These are phyloP conservation scores for Skeletonema costatum DNA, from an alignment of 108 stramenopile species.

Conservation along the genomic window DNA sequence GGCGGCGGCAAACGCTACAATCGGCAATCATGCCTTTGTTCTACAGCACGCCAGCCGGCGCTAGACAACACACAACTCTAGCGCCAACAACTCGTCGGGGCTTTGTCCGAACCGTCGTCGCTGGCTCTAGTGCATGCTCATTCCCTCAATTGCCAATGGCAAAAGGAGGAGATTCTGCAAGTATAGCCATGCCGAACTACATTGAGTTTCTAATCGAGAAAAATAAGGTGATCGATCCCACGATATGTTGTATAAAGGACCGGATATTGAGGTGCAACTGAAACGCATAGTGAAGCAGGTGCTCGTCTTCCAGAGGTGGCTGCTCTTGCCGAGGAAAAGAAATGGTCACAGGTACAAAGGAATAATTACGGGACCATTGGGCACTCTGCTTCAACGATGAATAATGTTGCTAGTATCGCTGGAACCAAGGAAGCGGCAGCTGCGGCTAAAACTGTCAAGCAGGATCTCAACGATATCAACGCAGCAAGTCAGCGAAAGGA, in stretches of 20 bases:
- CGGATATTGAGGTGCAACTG: slow-evolving; percentile 52
- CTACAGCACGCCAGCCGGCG: background rate
- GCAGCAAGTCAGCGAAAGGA: slow-evolving; percentile 56
- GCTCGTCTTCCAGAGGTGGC: slow-evolving; percentile 55
- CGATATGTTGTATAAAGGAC: slow-evolving; percentile 57
- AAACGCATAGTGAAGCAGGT: slow-evolving; percentile 50
- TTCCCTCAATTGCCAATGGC: slow-evolving; percentile 51
- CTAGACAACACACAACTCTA: background rate
- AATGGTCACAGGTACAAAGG: slow-evolving; percentile 74
- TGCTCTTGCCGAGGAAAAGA: slow-evolving; percentile 52
- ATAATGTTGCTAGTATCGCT: slow-evolving; percentile 27
- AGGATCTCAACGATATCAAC: slow-evolving; percentile 58
- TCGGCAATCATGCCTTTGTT: slow-evolving; percentile 23
- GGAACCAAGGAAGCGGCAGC: slow-evolving; percentile 46
- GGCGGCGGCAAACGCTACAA: background rate
- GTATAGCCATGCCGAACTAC: slow-evolving; percentile 70
- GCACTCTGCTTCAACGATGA: slow-evolving; percentile 66
- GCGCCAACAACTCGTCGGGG: slow-evolving; percentile 24
- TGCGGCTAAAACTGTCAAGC: slow-evolving; percentile 54
- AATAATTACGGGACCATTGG: slow-evolving; percentile 70
- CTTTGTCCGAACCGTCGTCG: slow-evolving; percentile 28
- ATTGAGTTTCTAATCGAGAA: slow-evolving; percentile 77
- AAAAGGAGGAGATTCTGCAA: slow-evolving; percentile 51
- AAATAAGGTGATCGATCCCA: slow-evolving; percentile 42
- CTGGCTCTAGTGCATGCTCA: background rate